These are phyloP conservation scores for Fusarium sp. DNA, from an alignment of 2,329 filamentous ascomycete genomes.

Conservation along the genomic window DNA sequence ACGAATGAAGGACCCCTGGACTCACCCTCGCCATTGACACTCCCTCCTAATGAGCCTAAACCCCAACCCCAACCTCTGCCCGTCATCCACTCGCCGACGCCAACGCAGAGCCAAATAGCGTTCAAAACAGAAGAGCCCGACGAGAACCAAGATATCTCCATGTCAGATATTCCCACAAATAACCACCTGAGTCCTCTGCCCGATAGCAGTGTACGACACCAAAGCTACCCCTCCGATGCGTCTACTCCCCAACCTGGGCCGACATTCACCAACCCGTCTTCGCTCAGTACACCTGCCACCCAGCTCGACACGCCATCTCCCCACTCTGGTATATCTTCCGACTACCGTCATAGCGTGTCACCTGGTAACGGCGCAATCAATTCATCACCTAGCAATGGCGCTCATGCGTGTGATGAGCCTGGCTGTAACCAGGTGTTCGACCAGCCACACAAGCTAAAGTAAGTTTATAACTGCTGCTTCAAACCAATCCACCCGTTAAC, in stretches of 20 bases:
- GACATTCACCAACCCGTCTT: conserved; percentile 55
- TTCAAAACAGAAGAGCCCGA: conserved; percentile 34
- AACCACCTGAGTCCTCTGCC: conserved; percentile 40
- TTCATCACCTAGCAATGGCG: conserved; percentile 45
- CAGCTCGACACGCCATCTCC: conserved; percentile 57
- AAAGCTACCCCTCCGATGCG: conserved; percentile 53
- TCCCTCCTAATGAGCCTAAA: conserved; percentile 35
- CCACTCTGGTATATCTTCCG: conserved; percentile 49
- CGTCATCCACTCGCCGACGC: conserved; percentile 44
- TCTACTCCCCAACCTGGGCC: conserved; percentile 56
- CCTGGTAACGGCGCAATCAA: conserved; percentile 44
- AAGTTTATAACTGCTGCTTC: conserved; percentile 35
- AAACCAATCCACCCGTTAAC: background rate
- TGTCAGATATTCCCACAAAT: conserved; percentile 43
- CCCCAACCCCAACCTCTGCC: conserved; percentile 36
- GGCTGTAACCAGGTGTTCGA: conserved; percentile 60
- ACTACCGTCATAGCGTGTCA: conserved; percentile 53
- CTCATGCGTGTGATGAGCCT: conserved; percentile 51
- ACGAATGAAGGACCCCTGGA: conserved; percentile 33
- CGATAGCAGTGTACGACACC: conserved; percentile 43
- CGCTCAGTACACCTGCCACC: conserved; percentile 60
- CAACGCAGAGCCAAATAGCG: conserved; percentile 35
- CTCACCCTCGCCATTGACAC: conserved; percentile 43
- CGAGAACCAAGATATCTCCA: conserved; percentile 38
- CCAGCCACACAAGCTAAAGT: conserved; percentile 71